Evolutionary conservation across 768 basidiomycete genomes (phyloP), one percentile per base, ranked within the genome.

Genomic region (Hysterangium stoloniferum): DNA sequence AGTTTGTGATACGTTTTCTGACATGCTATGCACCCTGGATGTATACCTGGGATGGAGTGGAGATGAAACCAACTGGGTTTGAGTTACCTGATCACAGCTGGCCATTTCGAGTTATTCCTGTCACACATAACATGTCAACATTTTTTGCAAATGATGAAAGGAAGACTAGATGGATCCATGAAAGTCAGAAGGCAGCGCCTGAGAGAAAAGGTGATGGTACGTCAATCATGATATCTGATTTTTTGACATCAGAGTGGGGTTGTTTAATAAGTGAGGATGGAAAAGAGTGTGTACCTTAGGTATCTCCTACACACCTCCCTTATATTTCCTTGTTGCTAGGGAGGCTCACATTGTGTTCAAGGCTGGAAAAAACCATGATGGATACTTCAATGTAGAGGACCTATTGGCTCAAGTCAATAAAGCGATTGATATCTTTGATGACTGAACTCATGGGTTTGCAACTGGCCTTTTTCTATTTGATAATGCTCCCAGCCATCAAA

Each of bases 351-450:
- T 50, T 24, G 56, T 42, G 22, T 28, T 58, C 33, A 48, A 55
- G 33, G 57, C 54, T 34, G 58, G 58, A 13, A 59, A 59, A 35
- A 56, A 58, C 32, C 44, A 48, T 8, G 51, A 59, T 32, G 57
- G 58, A 6, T 59, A 55, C 33, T 58, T 59, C 43, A 37, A 49
- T 32, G 31, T 22, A 25, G 34, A 53, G n/a, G 52, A 58, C 45
- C 29, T 59, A 4, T 37, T 59, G 8, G 13, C 44, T 35, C 51
- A 59, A 46, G 52, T 48, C 20, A 48, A 56, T 9, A 32, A 32
- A 5, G 58, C 52, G 6, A 59, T 59, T 27, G 58, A 59, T 34
- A 51, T 59, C 28, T 56, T 59, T 24, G 58, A 59, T 12, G 17
- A 35, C 12, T 35, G 17, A 12, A 12, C 34, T 35, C 34, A 12